These are phyloP conservation scores for Vitis hybrid DNA, from an alignment of 177 flowering plant species.

Conservation along the genomic window DNA sequence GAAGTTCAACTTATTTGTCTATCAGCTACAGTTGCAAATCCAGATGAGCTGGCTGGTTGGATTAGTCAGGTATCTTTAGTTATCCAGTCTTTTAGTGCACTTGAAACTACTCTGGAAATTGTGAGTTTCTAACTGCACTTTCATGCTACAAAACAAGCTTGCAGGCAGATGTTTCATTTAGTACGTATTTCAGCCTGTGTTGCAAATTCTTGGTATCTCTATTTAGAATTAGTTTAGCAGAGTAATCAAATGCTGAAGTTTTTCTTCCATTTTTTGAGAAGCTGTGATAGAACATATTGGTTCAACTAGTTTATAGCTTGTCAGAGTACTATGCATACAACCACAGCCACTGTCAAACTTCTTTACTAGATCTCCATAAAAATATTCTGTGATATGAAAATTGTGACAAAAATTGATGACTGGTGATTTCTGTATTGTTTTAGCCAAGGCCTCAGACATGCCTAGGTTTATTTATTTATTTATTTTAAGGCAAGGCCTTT, in stretches of 20 bases:
- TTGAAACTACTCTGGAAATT: neutral
- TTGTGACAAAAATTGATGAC: too few species aligned
- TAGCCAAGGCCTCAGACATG: too few species aligned
- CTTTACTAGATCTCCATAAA: too few species aligned
- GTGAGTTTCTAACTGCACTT: neutral
- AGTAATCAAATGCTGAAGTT: neutral
- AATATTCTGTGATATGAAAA: too few species aligned
- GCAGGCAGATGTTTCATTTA: neutral
- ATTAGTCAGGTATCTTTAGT: constrained; percentile 67
- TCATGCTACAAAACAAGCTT: constrained; percentile 5
- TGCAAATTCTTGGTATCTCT: neutral
- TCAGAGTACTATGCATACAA: too few species aligned
- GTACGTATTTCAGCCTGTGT: neutral
- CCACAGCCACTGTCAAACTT: too few species aligned
- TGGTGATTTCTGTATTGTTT: too few species aligned
- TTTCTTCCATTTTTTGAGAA: too few species aligned
- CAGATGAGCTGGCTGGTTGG: constrained; percentile 98
- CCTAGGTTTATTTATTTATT: too few species aligned
- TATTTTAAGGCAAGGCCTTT: too few species aligned
- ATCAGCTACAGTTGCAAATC: constrained; percentile 95
- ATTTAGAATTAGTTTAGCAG: neutral
- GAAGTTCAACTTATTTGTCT: constrained; percentile 91
- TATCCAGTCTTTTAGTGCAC: neutral
- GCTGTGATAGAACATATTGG: too few species aligned
- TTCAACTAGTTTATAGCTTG: too few species aligned